Percentiles rank a stretch among this genome's conserved stretches.
phyloP scores from a whole-genome alignment of 768 basidiomycete species.

The Russula vinacea region DNA sequence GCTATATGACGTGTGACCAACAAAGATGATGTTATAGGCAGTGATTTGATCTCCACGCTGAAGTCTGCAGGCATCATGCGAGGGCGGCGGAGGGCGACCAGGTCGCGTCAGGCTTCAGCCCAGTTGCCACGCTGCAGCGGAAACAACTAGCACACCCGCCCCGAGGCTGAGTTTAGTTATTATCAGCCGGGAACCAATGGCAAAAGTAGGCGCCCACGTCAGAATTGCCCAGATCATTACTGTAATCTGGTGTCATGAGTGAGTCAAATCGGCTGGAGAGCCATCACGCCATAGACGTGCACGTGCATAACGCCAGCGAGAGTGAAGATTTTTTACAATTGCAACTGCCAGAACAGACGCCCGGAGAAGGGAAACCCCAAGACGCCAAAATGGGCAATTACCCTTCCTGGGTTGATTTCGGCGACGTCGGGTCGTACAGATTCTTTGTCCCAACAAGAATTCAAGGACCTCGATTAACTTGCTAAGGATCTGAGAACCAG shows the following conservation, averaged over 20 bases:
- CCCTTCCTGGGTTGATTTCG: not conserved
- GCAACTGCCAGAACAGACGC: not conserved
- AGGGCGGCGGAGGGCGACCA: not conserved
- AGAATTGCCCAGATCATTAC: not conserved
- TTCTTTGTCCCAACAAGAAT: not conserved
- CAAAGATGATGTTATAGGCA: not conserved
- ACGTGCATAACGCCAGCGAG: not conserved
- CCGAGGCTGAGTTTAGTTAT: not conserved
- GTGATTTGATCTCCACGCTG: not conserved
- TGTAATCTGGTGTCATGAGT: constrained; percentile 4
- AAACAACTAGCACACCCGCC: not conserved
- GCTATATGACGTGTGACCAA: not conserved
- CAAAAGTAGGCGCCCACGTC: constrained; percentile 11
- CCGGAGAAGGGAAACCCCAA: not conserved
- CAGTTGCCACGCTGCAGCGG: not conserved
- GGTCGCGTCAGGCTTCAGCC: not conserved
- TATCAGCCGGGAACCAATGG: not conserved
- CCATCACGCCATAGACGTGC: not conserved
- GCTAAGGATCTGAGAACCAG: not conserved
- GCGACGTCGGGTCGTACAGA: too few relatives aligned
- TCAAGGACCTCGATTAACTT: not conserved
- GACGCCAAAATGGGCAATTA: constrained; percentile 4
- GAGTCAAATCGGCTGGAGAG: constrained; percentile 11
- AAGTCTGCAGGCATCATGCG: not conserved
- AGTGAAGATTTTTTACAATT: not conserved